Evolutionary conservation across 1,284 basidiomycete species (phyloP), one percentile per base, ranked within the genome.

Genomic region (Malassezia brasiliensis): DNA sequence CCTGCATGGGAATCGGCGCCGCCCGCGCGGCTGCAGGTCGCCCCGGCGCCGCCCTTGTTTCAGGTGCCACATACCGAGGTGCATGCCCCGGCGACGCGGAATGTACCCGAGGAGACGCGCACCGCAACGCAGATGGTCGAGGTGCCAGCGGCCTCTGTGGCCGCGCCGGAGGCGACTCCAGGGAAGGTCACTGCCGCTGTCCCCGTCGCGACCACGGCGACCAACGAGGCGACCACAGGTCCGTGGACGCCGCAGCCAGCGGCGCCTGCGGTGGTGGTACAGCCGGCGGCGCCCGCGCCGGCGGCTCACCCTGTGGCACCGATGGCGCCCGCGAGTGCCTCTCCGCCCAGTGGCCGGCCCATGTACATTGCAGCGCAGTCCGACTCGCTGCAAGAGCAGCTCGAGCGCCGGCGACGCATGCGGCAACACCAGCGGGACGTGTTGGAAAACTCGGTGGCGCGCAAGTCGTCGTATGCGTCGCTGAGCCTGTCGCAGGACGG

Each of bases 321-420:
- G 8, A 38, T 15, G n/a, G 22, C 17, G 22, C 17, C 22, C 14
- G 38, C 38, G 38, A 40, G 17, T 9, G 22, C 14, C 17, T 22
- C 38, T 9, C 38, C 9, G 17, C 22, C 38, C 17, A 17, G 17
- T 15, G 17, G 22, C 38, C 7, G 38, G 38, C 46, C 14, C 17
- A 4, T n/a, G 36, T 50, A 41, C 17, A 36, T 50, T 17, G 12
- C 49, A 1, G 49, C 49, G 15, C 38, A 41, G 30, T 50, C 49
- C 12, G 49, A 41, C 22, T 10, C 25, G 15, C 41, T 50, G 41
- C 49, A 42, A 5, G 38, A 42, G 20, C 49, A 42, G 38, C 49
- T 50, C 11, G 38, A 50, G 22, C 49, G 49, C 28, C 30, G 38
- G 14, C 49, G 31, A 9, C 49, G 49, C n/a, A 14, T n/a, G 20